Evolutionary conservation across 495 filamentous ascomycete species (phyloP).

Genomic region (Penicillium odoratum): DNA sequence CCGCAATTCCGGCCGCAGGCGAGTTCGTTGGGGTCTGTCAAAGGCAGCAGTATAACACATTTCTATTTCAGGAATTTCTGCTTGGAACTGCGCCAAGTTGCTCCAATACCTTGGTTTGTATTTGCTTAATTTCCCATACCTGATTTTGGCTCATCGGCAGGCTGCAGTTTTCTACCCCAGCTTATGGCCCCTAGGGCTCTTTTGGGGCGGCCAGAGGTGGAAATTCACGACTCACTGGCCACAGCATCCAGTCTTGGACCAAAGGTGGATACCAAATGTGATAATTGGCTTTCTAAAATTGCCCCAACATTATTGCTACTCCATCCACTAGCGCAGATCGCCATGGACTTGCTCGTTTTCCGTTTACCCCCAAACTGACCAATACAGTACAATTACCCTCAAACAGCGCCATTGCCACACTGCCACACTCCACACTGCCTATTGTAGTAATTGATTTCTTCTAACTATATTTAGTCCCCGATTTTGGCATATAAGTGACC

Average conservation of each 20-base stretch:
- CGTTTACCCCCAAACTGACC: background rate
- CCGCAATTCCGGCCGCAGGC: background rate
- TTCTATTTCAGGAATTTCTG: background rate
- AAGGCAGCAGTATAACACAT: slow-evolving; percentile 2
- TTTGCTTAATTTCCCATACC: background rate
- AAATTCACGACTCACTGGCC: background rate
- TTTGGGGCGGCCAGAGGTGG: background rate
- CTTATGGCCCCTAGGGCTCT: background rate
- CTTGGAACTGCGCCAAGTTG: background rate
- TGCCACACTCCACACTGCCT: background rate
- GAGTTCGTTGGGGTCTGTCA: background rate
- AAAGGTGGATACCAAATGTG: slow-evolving; percentile 4
- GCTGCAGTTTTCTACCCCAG: background rate
- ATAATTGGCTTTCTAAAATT: slow-evolving; percentile 5
- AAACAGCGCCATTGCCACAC: slow-evolving; percentile 8
- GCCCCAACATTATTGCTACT: slow-evolving; percentile 1
- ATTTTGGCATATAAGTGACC: background rate
- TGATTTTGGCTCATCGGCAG: background rate
- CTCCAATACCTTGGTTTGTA: background rate
- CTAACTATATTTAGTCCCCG: slow-evolving; percentile 4
- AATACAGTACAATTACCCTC: background rate
- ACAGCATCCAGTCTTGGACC: background rate
- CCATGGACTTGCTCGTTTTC: background rate
- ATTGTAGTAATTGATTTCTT: background rate
- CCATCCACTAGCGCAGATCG: background rate